Evolutionary conservation across 2,329 filamentous ascomycete species (phyloP).

Genomic region (Aspergillus jensenii): DNA sequence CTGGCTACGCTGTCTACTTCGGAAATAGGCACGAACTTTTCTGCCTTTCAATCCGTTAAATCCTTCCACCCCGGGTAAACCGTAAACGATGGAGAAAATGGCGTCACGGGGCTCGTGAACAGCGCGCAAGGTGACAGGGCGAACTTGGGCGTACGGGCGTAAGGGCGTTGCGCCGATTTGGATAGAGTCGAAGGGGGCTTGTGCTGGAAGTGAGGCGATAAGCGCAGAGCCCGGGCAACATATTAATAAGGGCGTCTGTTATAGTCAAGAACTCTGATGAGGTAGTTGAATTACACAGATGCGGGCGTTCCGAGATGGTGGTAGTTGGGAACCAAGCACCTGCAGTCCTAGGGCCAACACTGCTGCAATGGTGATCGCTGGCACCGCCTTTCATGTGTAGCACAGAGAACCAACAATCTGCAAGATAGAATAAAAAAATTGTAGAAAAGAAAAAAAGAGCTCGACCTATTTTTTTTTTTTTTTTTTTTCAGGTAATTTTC

Average conservation of each 20-base stretch:
- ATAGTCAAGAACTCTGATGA: not conserved
- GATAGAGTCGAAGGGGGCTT: not conserved
- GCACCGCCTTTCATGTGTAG: not conserved
- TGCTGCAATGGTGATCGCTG: not conserved
- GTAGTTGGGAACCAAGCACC: not conserved
- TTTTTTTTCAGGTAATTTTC: not conserved
- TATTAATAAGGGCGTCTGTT: not conserved
- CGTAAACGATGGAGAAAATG: not conserved
- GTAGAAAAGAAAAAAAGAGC: too few species aligned
- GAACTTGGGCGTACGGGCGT: not conserved
- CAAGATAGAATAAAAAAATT: not conserved
- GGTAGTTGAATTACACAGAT: not conserved
- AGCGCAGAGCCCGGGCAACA: not conserved
- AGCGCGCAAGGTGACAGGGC: not conserved
- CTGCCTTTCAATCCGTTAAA: constrained; percentile 6
- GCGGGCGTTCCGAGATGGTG: not conserved
- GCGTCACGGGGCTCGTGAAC: not conserved
- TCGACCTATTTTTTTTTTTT: too few species aligned
- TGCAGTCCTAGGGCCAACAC: not conserved
- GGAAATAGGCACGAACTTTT: constrained; percentile 13
- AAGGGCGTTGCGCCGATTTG: not conserved
- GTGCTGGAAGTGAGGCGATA: not conserved
- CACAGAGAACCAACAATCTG: not conserved
- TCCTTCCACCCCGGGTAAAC: not conserved
- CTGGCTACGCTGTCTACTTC: not conserved